Conservation (phyloP, 2,329 filamentous ascomycete species). For the Stromatinia cepivora region DNA sequence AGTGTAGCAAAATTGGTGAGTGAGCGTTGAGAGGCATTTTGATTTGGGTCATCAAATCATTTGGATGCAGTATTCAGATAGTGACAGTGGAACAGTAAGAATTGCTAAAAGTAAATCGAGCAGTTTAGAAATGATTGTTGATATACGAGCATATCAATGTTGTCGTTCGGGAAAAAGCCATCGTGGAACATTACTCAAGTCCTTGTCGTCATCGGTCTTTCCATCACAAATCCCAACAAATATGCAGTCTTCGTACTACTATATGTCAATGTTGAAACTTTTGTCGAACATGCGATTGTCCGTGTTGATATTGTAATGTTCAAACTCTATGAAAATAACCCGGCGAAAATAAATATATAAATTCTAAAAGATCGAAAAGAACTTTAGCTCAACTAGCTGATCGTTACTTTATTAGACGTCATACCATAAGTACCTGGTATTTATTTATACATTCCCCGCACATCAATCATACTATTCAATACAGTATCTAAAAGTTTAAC, state of each 20-base stretch:
- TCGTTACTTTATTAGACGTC: too few relatives aligned
- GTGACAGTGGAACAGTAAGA: background rate
- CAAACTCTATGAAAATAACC: background rate
- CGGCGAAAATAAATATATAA: too few relatives aligned
- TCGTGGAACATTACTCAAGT: conserved; percentile 3
- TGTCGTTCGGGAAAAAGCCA: background rate
- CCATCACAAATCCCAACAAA: background rate
- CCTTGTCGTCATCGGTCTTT: conserved; percentile 8
- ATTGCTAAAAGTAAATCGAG: too few relatives aligned
- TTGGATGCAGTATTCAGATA: background rate
- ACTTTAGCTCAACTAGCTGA: too few relatives aligned
- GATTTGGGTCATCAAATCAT: background rate
- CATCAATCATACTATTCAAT: too few relatives aligned
- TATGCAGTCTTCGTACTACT: background rate
- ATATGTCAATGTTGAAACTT: background rate
- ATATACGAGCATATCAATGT: background rate
- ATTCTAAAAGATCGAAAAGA: too few relatives aligned
- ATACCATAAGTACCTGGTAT: too few relatives aligned
- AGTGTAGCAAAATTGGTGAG: conserved; percentile 42
- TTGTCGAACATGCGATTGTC: background rate
- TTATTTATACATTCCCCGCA: too few relatives aligned
- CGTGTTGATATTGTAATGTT: background rate
- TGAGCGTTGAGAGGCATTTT: conserved; percentile 21
- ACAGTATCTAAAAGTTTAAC: too few relatives aligned
- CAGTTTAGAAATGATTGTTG: background rate